phyloP scores from a whole-genome alignment of 768 basidiomycete species.

The Mycena leptocephala region DNA sequence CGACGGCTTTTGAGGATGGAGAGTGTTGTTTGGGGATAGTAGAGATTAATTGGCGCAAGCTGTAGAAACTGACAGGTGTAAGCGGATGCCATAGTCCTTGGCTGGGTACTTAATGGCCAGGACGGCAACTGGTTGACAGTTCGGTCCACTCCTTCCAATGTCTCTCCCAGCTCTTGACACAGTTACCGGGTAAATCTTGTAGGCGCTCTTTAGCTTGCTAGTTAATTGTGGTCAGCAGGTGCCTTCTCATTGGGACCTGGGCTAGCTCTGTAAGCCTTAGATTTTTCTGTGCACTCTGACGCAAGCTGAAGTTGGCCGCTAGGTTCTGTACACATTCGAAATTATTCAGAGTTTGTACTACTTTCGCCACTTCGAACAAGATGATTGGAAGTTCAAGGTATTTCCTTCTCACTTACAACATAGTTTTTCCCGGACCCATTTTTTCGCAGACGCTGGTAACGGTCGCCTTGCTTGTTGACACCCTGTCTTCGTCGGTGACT shows the following conservation, averaged over 20 bases:
- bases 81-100: not conserved
- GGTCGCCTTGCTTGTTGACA: not conserved
- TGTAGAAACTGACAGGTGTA: too few relatives aligned
- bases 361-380: too few relatives aligned
- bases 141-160: not conserved
- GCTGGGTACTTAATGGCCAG: not conserved
- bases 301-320: too few relatives aligned
- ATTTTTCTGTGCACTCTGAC: not conserved
- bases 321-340: too few relatives aligned
- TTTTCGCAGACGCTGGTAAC: constrained; percentile 1
- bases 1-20: too few relatives aligned
- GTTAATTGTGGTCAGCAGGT: not conserved
- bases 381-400: constrained; percentile 9
- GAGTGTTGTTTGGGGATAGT: not conserved
- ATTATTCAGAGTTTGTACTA: too few relatives aligned
- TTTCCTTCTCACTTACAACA: not conserved
- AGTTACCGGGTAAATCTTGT: not conserved
- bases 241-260: constrained; percentile 10
- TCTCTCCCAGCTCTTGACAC: too few relatives aligned
- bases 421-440: not conserved
- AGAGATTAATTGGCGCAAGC: too few relatives aligned
- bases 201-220: not conserved
- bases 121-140: not conserved
- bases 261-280: not conserved
- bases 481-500: not conserved